Evolutionary conservation across 768 basidiomycete genomes (phyloP).

Genomic region (Suillus hirtellus): DNA sequence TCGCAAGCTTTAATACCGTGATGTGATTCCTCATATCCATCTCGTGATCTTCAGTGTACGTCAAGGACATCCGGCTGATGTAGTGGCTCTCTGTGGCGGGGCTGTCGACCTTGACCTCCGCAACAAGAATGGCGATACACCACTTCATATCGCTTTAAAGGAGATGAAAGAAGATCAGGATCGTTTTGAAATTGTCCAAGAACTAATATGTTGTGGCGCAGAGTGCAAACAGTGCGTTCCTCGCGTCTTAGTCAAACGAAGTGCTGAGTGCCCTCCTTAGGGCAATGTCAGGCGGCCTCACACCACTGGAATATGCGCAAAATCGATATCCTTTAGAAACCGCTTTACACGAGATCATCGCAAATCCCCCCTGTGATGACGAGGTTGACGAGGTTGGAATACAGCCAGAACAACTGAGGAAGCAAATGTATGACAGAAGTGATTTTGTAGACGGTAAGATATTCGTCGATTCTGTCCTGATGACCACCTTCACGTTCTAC

Average conservation of each 20-base stretch:
- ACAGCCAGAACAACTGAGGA: not conserved
- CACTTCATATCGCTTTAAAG: constrained; percentile 29
- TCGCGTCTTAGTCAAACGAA: not conserved
- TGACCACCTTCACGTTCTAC: not conserved
- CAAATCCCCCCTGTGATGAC: not conserved
- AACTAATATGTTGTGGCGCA: not conserved
- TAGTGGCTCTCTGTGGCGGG: constrained; percentile 16
- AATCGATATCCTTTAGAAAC: not conserved
- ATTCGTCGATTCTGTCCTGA: no score
- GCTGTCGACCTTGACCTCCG: constrained; percentile 28
- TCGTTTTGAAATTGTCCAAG: constrained; percentile 22
- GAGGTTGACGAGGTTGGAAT: not conserved
- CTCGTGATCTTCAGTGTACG: not conserved
- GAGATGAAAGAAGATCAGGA: constrained; percentile 14
- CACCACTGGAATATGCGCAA: constrained; percentile 3
- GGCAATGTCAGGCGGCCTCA: not conserved
- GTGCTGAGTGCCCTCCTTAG: not conserved
- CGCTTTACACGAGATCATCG: not conserved
- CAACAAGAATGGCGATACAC: constrained; percentile 28
- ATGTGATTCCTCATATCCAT: constrained; percentile 5
- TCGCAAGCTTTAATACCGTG: not conserved
- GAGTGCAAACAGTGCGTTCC: not conserved
- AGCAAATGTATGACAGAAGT: not conserved
- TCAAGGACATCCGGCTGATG: constrained; percentile 17
- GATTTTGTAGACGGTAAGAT: constrained; percentile 1